Base-by-base conservation (phyloP, 1,139 yeast species). In the Geotrichum macrosporum region DNA sequence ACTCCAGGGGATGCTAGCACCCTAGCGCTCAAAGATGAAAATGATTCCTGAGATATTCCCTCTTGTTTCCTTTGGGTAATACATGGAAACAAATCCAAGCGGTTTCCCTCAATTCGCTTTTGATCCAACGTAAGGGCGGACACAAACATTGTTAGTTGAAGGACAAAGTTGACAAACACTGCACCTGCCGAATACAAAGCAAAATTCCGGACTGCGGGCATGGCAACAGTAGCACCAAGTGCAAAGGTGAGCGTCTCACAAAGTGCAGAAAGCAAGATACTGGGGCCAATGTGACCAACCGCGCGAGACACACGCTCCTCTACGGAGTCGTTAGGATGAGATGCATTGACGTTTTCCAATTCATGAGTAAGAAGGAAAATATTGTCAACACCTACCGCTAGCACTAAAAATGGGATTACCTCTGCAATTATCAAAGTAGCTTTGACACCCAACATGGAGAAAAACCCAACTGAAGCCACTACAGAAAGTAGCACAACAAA, bases 151-250 rank as follows among this genome's bases (percentile, higher is more conserved):
- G 96, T 87, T 66, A 88, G 67, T 61, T 92, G 97, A 29, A 92
- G 70, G 1, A 80, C 41, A 3, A 92, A 81, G 62, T 92, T 89
- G 57, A 86, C 70, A 12, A 81, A 62, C 2, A 92, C 81, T 0
- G 97, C 94, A 10, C 89, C 85, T 0, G 95, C 94, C 12, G 95
- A 85, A 60, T 86, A 92, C 21, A 81, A 68, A 0, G 98, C 96
- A 72, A 92, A 92, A 64, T 89, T 92, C 53, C 82, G 75, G 6
- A 89, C 97, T 0, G 97, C 97, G 2, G 97, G 97, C 96, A 89
- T 92, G 15, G 81, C 76, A 5, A 92, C 97, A 5, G 73, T 66
- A 0, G 94, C 74, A 0, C 96, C 96, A 38, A 92, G 69, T 8
- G 80, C 67, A 61, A 92, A 88, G 62, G 95, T 84, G 4, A 80